Conservation (phyloP, 257 asterid genomes). For the Solanum virginianum region DNA sequence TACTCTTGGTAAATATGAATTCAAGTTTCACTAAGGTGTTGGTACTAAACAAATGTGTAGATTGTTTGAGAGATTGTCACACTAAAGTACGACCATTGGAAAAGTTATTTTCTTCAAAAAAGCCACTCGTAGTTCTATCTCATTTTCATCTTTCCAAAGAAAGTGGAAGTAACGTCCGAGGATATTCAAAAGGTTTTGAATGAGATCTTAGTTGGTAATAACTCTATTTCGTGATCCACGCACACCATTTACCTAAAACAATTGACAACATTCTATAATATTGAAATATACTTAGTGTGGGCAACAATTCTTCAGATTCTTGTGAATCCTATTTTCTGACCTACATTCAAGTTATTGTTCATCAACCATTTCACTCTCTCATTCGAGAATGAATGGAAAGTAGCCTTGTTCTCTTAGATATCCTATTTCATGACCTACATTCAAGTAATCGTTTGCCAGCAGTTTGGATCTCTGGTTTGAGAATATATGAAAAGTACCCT, state of each 20-base stretch:
- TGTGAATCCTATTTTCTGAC: background rate
- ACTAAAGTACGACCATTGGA: background rate
- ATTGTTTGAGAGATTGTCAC: background rate
- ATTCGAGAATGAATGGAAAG: background rate
- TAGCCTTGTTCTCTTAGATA: background rate
- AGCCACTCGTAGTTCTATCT: background rate
- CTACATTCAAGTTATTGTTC: background rate
- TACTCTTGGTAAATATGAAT: background rate
- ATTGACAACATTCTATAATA: background rate
- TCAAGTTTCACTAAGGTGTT: background rate
- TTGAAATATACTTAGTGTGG: background rate
- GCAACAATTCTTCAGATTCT: background rate
- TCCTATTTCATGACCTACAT: background rate
- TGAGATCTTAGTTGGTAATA: background rate
- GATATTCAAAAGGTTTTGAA: background rate
- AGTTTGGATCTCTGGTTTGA: background rate
- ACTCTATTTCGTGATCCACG: background rate
- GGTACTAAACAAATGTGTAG: background rate
- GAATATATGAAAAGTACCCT: background rate
- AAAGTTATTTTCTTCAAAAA: background rate
- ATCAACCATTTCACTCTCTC: background rate
- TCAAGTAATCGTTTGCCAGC: background rate
- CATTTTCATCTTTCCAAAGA: background rate
- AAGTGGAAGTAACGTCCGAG: background rate
- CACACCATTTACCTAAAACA: background rate